Evolutionary conservation across 192 early-diverging fungal species (phyloP).

Genomic region (Ramicandelaber brevisporus): DNA sequence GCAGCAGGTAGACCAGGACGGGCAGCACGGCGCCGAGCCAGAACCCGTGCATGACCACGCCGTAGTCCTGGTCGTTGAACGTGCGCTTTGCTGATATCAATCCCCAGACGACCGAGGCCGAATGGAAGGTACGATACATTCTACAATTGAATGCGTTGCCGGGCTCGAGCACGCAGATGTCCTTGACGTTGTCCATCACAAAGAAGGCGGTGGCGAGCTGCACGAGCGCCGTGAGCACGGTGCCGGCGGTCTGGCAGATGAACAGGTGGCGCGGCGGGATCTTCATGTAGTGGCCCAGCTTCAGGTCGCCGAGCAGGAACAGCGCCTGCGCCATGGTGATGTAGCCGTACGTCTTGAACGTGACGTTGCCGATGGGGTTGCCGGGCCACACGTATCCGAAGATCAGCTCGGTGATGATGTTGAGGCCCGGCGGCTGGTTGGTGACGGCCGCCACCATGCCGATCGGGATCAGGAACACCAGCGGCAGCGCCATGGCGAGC

Average conservation of each 20-base stretch:
- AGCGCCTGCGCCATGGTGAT: constrained; percentile 38
- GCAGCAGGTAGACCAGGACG: constrained; percentile 23
- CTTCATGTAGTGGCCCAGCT: constrained; percentile 56
- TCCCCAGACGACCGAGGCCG: constrained; percentile 50
- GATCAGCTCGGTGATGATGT: constrained; percentile 45
- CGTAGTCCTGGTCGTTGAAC: constrained; percentile 22
- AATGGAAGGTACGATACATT: constrained; percentile 27
- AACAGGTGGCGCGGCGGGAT: constrained; percentile 41
- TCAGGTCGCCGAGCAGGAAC: constrained; percentile 36
- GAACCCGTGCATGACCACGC: constrained; percentile 6
- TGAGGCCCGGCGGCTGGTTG: constrained; percentile 30
- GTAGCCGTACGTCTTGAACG: constrained; percentile 47
- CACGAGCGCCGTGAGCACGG: constrained; percentile 25
- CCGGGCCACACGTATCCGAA: constrained; percentile 42
- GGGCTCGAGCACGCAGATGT: constrained; percentile 11
- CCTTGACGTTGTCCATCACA: constrained; percentile 14
- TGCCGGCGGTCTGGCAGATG: constrained; percentile 24
- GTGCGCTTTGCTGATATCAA: constrained; percentile 37
- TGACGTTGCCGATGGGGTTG: constrained; percentile 34
- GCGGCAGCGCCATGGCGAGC: constrained; percentile 15
- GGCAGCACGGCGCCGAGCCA: constrained; percentile 29
- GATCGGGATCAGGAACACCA: constrained; percentile 33
- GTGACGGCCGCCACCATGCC: constrained; percentile 39
- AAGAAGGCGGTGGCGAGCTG: constrained; percentile 18
- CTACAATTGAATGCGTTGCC: constrained; percentile 21